Percentiles rank a stretch among this genome's conserved stretches.
phyloP scores from a whole-genome alignment of 208 protist genomes.

The Novymonas esmeraldas region DNA sequence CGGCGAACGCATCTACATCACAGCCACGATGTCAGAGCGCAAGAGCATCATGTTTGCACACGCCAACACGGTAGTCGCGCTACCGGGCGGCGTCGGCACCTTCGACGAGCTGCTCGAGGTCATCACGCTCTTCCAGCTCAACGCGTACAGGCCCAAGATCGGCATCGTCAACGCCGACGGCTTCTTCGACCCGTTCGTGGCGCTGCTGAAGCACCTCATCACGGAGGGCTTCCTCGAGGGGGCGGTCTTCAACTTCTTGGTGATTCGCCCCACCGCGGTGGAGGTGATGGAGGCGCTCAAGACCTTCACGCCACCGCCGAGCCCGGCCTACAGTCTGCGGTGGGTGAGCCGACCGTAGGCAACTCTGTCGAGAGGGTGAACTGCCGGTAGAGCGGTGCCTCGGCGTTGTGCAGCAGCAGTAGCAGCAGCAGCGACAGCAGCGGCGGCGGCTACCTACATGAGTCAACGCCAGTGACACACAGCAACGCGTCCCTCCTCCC shows the following conservation, averaged over 20 bases:
- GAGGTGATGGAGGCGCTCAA: conserved; percentile 59
- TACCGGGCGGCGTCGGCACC: conserved; percentile 82
- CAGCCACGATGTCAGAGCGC: conserved; percentile 80
- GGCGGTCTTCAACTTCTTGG: conserved; percentile 34
- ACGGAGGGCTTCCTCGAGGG: conserved; percentile 68
- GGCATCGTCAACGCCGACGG: conserved; percentile 71
- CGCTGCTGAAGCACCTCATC: conserved; percentile 57
- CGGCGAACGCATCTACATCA: conserved; percentile 62
- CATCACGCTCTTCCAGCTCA: conserved; percentile 82
- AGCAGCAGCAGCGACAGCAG: too few species aligned
- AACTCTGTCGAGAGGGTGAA: too few species aligned
- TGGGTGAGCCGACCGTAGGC: conserved; percentile 59
- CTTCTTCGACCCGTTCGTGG: conserved; percentile 76
- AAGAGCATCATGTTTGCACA: conserved; percentile 88
- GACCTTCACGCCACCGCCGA: conserved; percentile 37
- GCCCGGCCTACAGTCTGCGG: conserved; percentile 30
- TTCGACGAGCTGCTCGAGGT: conserved; percentile 88
- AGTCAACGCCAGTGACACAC: too few species aligned
- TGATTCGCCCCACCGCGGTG: conserved; percentile 47
- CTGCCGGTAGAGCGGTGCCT: background rate
- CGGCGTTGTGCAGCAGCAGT: background rate
- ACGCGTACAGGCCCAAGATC: conserved; percentile 72
- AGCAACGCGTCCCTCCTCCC: too few species aligned
- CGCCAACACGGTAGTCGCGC: conserved; percentile 63
- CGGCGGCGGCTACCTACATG: too few species aligned